phyloP scores from a whole-genome alignment of 2,329 filamentous ascomycete species.

The Botrytis hyacinthi region DNA sequence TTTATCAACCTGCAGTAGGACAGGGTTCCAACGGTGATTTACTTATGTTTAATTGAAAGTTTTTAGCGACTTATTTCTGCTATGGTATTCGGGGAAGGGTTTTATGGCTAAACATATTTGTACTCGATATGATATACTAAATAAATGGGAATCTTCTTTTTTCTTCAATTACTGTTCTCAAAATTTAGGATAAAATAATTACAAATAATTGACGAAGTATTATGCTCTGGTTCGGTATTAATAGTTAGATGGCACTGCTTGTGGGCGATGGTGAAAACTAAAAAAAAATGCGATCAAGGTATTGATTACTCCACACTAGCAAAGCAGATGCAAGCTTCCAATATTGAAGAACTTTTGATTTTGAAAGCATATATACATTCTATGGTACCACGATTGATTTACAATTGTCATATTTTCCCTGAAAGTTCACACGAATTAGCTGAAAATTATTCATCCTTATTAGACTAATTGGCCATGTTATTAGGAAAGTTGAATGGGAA shows the following conservation, averaged over 20 bases:
- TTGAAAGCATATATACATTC: not conserved
- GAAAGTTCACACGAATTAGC: not conserved
- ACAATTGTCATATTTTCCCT: not conserved
- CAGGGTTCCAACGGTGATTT: slow-evolving; percentile 68
- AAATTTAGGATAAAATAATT: not conserved
- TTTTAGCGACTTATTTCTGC: slow-evolving; percentile 1
- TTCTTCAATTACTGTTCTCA: not conserved
- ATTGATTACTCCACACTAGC: not conserved
- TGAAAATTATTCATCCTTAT: not conserved
- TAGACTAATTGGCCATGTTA: not conserved
- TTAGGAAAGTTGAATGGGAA: too few relatives aligned
- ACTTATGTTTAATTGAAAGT: slow-evolving; percentile 41
- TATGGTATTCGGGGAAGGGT: not conserved
- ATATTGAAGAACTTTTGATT: not conserved
- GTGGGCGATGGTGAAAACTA: not conserved
- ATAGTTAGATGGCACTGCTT: not conserved
- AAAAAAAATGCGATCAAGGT: not conserved
- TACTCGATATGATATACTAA: slow-evolving; percentile 10
- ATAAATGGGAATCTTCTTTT: not conserved
- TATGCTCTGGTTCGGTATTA: not conserved
- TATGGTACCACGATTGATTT: not conserved
- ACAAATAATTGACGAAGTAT: not conserved
- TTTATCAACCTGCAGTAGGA: slow-evolving; percentile 67
- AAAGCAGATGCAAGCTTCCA: not conserved
- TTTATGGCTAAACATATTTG: slow-evolving; percentile 2